Conservation (phyloP, 192 early-diverging fungal species). For the Cetraspora pellucida region DNA sequence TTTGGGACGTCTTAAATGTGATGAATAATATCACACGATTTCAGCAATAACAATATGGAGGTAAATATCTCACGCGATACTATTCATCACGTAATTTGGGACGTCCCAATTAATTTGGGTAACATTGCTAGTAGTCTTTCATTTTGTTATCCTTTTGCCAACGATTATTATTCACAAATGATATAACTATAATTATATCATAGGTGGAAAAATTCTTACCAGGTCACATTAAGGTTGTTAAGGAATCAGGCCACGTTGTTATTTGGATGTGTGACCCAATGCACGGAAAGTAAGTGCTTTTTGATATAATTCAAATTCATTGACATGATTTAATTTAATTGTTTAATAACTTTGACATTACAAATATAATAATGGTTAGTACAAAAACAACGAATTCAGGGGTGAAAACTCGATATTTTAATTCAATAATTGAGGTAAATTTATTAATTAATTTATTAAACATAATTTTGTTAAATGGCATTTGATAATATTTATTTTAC, state of each 20-base stretch:
- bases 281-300: constrained; percentile 84
- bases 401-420: constrained; percentile 89
- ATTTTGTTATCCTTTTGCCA: too few relatives aligned
- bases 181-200: background rate
- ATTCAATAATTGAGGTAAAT: constrained; percentile 74
- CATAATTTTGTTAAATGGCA: background rate
- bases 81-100: too few relatives aligned
- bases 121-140: too few relatives aligned
- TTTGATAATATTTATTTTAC: too few relatives aligned
- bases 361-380: constrained; percentile 34
- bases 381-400: constrained; percentile 80
- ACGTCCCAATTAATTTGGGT: too few relatives aligned
- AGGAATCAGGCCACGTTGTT: constrained; percentile 78
- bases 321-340: background rate
- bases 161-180: too few relatives aligned
- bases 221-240: constrained; percentile 89
- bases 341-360: background rate
- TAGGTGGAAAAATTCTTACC: constrained; percentile 78
- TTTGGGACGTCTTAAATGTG: too few relatives aligned
- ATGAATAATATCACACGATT: too few relatives aligned
- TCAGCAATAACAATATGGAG: too few relatives aligned
- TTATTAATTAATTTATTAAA: background rate
- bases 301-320: background rate
- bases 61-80: too few relatives aligned
- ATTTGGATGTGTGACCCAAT: constrained; percentile 98